Conservation (phyloP, 768 basidiomycete genomes). For the Trametes cubensis region DNA sequence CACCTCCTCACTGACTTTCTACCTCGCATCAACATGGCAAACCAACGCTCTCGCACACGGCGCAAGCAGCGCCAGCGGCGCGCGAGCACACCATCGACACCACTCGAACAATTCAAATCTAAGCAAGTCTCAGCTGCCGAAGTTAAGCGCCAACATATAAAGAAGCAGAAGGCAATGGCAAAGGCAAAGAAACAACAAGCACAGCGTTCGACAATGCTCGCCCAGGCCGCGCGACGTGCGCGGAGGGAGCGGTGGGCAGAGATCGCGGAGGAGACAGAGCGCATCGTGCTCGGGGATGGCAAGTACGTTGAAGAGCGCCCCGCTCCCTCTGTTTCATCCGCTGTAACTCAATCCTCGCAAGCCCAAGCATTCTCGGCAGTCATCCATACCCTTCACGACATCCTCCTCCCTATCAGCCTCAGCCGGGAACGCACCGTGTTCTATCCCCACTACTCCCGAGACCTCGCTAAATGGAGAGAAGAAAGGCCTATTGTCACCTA, state of each 20-base stretch:
- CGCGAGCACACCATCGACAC: constrained; percentile 15
- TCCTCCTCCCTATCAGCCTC: constrained; percentile 40
- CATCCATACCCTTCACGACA: constrained; percentile 34
- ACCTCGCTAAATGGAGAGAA: constrained; percentile 39
- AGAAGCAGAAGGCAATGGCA: constrained; percentile 10
- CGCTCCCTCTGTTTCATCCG: constrained; percentile 26
- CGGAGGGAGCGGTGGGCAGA: constrained; percentile 34
- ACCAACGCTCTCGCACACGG: constrained; percentile 13
- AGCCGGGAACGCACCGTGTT: constrained; percentile 43
- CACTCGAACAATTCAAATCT: constrained; percentile 15
- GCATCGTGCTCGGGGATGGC: constrained; percentile 44
- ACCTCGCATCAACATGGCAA: constrained; percentile 14
- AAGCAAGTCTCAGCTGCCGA: constrained; percentile 16
- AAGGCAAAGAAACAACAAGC: constrained; percentile 1
- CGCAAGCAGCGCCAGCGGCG: constrained; percentile 20
- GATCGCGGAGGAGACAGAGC: constrained; percentile 41
- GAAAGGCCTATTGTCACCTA: constrained; percentile 1
- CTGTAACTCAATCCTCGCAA: constrained; percentile 26
- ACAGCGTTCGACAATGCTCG: background rate
- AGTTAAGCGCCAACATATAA: constrained; percentile 13
- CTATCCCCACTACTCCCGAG: constrained; percentile 42
- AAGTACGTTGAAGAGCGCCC: constrained; percentile 41
- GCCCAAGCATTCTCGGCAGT: constrained; percentile 24
- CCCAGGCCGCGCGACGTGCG: constrained; percentile 16
- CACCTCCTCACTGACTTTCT: constrained; percentile 1